These are phyloP conservation scores for Metschnikowia shivogae DNA, from an alignment of 805 yeast genomes.

Conservation along the genomic window DNA sequence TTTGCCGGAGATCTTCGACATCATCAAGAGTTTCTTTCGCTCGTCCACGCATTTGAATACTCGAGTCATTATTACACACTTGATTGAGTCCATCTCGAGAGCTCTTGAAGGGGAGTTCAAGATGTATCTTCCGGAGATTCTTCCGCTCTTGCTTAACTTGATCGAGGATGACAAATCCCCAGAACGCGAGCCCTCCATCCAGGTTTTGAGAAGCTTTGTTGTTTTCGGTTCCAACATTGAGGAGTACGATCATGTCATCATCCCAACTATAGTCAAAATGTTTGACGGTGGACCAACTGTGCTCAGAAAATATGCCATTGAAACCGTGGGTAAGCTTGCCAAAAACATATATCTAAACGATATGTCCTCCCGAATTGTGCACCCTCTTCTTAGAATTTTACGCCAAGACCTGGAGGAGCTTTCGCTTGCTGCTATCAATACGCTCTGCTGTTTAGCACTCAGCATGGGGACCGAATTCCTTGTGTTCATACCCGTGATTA, in stretches of 20 bases:
- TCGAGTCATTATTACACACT: slow-evolving; percentile 73
- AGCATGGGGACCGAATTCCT: slow-evolving; percentile 82
- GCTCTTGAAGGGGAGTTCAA: slow-evolving; percentile 93
- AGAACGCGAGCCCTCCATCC: slow-evolving; percentile 57
- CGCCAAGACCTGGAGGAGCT: slow-evolving; percentile 53
- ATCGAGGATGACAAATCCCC: slow-evolving; percentile 68
- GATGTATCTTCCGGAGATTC: slow-evolving; percentile 68
- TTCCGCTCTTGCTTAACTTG: slow-evolving; percentile 71
- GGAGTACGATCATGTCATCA: slow-evolving; percentile 78
- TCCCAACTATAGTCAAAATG: slow-evolving; percentile 81
- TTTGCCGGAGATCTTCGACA: slow-evolving; percentile 67
- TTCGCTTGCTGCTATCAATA: slow-evolving; percentile 63
- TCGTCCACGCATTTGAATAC: slow-evolving; percentile 45
- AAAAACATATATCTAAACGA: slow-evolving; percentile 71
- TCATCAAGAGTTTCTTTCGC: slow-evolving; percentile 69
- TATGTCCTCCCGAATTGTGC: slow-evolving; percentile 86
- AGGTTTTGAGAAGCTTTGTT: slow-evolving; percentile 77
- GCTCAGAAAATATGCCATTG: slow-evolving; percentile 70
- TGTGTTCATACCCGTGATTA: slow-evolving; percentile 80
- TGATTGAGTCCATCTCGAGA: slow-evolving; percentile 78
- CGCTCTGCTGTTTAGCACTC: slow-evolving; percentile 69
- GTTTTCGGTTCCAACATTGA: slow-evolving; percentile 85
- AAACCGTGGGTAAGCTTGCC: slow-evolving; percentile 77
- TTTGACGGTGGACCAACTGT: slow-evolving; percentile 66
- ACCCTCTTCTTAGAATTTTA: slow-evolving; percentile 74